These are phyloP conservation scores for Datura wrightii DNA, from an alignment of 257 asterid species.

Conservation along the genomic window DNA sequence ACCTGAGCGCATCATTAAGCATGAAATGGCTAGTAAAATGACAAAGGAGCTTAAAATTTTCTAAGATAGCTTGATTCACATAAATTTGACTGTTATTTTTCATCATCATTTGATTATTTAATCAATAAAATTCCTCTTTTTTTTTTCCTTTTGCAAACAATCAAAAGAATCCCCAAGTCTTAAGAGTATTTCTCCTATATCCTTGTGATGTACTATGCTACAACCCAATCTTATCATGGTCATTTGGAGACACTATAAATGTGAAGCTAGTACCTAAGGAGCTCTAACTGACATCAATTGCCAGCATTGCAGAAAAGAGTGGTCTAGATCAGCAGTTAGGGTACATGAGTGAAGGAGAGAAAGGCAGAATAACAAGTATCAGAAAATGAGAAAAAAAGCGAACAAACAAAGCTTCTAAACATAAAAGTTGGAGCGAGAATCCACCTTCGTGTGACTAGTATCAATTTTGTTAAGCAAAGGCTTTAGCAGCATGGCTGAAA, in stretches of 20 bases:
- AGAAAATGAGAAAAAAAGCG: not conserved
- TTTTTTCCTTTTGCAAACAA: not conserved
- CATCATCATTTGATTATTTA: not conserved
- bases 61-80: not conserved
- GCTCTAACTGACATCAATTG: conserved; percentile 16
- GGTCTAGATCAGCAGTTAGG: not conserved
- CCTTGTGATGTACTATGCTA: not conserved
- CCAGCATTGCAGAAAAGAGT: not conserved
- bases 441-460: conserved; percentile 84
- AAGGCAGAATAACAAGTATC: not conserved
- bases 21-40: not conserved
- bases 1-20: conserved; percentile 53
- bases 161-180: not conserved
- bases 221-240: not conserved
- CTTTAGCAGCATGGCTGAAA: conserved; percentile 72
- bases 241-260: not conserved
- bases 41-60: not conserved
- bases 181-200: conserved; percentile 5
- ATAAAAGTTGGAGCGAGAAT: conserved; percentile 22
- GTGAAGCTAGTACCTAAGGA: conserved; percentile 5
- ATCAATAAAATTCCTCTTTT: not conserved
- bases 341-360: not conserved
- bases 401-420: not conserved
- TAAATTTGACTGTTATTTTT: not conserved
- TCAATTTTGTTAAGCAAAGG: conserved; percentile 81